phyloP scores from a whole-genome alignment of 768 basidiomycete genomes.

The Trichaptum fuscoviolaceum region DNA sequence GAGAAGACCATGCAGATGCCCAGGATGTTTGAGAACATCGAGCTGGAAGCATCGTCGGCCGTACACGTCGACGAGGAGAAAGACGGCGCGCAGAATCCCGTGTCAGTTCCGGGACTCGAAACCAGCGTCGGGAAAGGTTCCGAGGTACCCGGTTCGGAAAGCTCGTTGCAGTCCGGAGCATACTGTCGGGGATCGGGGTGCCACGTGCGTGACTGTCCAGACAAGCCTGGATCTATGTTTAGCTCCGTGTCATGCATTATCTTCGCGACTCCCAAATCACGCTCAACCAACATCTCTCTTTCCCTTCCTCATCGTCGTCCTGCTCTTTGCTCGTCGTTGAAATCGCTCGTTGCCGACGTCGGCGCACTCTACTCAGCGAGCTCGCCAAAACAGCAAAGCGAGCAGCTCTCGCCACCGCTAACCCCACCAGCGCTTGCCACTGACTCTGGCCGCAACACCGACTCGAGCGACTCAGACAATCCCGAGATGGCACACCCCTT shows the following conservation, averaged over 20 bases:
- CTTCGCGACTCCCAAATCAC: neutral
- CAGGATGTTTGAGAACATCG: too few species aligned
- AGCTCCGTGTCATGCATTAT: neutral
- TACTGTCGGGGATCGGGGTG: neutral
- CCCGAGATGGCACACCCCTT: slow-evolving; percentile 1
- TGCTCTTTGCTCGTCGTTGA: neutral
- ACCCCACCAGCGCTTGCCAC: neutral
- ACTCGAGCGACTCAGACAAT: neutral
- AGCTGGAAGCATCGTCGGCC: too few species aligned
- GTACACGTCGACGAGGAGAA: too few species aligned
- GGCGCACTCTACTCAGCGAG: neutral
- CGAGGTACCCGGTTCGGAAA: neutral
- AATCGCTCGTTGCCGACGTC: neutral
- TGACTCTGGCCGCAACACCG: neutral
- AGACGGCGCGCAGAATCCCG: neutral
- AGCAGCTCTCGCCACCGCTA: neutral
- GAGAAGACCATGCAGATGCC: too few species aligned
- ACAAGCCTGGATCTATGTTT: neutral
- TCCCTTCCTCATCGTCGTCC: neutral
- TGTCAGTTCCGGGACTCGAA: neutral
- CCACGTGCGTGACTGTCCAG: neutral
- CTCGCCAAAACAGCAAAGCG: neutral
- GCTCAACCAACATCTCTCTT: neutral
- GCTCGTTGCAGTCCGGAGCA: neutral
- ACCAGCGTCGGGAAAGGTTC: neutral